Percentiles rank a stretch among this genome's conserved stretches.
These are phyloP conservation scores for Hydnomerulius pinastri DNA, from an alignment of 768 basidiomycete species.

Conservation along the genomic window DNA sequence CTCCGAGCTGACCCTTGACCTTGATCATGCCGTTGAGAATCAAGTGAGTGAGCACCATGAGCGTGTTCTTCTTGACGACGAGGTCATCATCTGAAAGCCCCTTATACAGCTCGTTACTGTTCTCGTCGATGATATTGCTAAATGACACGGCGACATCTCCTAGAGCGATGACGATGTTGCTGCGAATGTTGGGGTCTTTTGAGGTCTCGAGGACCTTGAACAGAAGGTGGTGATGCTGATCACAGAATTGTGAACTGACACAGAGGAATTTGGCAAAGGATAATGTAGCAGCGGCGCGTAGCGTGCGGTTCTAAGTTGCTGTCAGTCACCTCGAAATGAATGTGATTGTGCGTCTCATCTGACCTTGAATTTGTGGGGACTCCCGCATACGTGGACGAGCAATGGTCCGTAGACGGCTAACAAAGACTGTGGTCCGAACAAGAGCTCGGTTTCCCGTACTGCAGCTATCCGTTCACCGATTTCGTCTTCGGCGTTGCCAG, in stretches of 20 bases:
- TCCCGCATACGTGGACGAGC: conserved; percentile 87
- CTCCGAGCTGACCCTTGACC: conserved; percentile 97
- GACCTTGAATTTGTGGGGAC: conserved; percentile 90
- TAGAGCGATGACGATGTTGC: conserved; percentile 96
- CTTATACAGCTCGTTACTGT: conserved; percentile 92
- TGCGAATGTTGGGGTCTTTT: conserved; percentile 84
- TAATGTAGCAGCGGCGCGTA: conserved; percentile 85
- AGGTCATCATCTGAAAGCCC: conserved; percentile 86
- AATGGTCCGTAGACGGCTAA: conserved; percentile 87
- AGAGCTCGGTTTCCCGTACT: conserved; percentile 83
- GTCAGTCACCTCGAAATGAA: conserved; percentile 9
- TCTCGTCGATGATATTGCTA: conserved; percentile 95
- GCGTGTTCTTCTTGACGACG: conserved; percentile 97
- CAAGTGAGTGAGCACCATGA: conserved; percentile 97
- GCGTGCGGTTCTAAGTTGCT: conserved; percentile 67
- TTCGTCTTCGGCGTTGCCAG: conserved; percentile 97
- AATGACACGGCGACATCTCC: conserved; percentile 99
- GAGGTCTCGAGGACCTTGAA: conserved; percentile 95
- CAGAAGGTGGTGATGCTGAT: conserved; percentile 80
- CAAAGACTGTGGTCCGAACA: conserved; percentile 82
- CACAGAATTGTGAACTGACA: conserved; percentile 92
- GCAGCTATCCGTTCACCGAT: conserved; percentile 89
- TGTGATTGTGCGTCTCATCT: conserved; percentile 7
- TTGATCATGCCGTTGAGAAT: conserved; percentile 99
- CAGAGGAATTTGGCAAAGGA: conserved; percentile 97